Evolutionary conservation across 768 basidiomycete species (phyloP).

Genomic region (Lactarius trivialis): DNA sequence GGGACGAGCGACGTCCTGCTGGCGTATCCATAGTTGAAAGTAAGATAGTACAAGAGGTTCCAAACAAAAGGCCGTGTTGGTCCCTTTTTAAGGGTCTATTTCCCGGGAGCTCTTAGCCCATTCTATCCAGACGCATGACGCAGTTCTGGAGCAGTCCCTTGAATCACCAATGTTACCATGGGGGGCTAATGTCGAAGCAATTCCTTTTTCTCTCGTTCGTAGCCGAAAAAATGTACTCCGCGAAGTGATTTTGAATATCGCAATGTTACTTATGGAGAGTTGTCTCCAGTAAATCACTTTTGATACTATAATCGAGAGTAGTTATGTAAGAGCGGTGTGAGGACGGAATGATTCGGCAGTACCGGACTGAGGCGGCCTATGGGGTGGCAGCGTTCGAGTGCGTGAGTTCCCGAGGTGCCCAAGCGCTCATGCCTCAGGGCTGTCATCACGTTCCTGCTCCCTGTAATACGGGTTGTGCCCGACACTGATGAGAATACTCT

Average conservation of each 20-base stretch:
- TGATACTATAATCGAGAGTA: neutral
- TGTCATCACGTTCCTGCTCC: conserved; percentile 1
- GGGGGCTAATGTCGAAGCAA: conserved; percentile 13
- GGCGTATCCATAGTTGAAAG: conserved; percentile 8
- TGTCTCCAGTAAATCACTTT: neutral
- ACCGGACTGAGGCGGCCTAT: conserved; percentile 8
- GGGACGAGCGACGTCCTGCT: conserved; percentile 13
- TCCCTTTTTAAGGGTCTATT: conserved; percentile 21
- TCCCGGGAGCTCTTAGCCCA: conserved; percentile 15
- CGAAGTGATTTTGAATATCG: conserved; percentile 10
- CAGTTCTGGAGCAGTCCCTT: conserved; percentile 13
- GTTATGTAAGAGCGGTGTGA: conserved; percentile 20
- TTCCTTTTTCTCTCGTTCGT: conserved; percentile 11
- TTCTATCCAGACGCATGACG: conserved; percentile 15
- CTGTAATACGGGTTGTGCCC: conserved; percentile 4
- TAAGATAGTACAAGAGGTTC: conserved; percentile 14
- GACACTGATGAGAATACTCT: conserved; percentile 10
- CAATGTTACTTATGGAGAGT: conserved; percentile 5
- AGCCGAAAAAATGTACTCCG: conserved; percentile 17
- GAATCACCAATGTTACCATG: conserved; percentile 9
- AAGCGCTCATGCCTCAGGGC: neutral
- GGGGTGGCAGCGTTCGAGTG: neutral
- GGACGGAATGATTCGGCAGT: conserved; percentile 8
- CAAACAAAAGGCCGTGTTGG: conserved; percentile 13
- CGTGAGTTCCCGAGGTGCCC: conserved; percentile 6